Conservation (phyloP, 1,284 basidiomycete genomes). For the Trametes hirsuta region DNA sequence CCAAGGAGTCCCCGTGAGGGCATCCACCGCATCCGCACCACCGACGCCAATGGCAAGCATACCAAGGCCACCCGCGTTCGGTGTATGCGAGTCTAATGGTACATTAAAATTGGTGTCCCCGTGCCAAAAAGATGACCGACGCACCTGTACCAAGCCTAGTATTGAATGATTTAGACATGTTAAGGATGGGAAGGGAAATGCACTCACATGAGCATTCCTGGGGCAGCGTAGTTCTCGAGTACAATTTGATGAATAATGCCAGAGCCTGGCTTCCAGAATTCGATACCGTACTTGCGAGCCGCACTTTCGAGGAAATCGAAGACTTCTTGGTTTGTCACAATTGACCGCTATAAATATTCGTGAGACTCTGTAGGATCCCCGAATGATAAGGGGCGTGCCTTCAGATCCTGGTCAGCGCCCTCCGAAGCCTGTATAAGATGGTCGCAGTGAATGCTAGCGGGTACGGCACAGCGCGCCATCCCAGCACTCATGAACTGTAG, state of each 20-base stretch:
- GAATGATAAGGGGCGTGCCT: slow-evolving; percentile 51
- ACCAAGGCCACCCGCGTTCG: slow-evolving; percentile 98
- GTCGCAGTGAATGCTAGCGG: slow-evolving; percentile 92
- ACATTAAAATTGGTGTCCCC: not conserved
- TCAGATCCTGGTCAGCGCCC: slow-evolving; percentile 82
- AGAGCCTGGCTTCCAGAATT: slow-evolving; percentile 96
- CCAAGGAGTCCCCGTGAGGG: slow-evolving; percentile 98
- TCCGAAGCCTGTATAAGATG: slow-evolving; percentile 92
- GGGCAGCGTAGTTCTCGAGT: slow-evolving; percentile 95
- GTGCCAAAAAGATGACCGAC: slow-evolving; percentile 39
- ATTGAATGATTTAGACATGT: slow-evolving; percentile 10
- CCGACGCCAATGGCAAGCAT: slow-evolving; percentile 98
- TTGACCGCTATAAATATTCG: slow-evolving; percentile 62
- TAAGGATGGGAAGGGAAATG: not conserved
- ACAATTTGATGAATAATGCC: slow-evolving; percentile 99
- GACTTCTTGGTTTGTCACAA: slow-evolving; percentile 92
- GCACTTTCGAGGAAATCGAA: slow-evolving; percentile 98
- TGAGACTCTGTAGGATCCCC: not conserved
- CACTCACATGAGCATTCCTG: slow-evolving; percentile 80
- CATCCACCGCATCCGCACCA: slow-evolving; percentile 98
- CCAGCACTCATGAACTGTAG: slow-evolving; percentile 99
- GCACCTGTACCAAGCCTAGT: slow-evolving; percentile 76
- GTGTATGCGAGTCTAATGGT: slow-evolving; percentile 90
- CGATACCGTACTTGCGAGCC: slow-evolving; percentile 91
- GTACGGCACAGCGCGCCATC: slow-evolving; percentile 83